These are phyloP conservation scores for Arthrobotrys iridis DNA, from an alignment of 2,329 filamentous ascomycete genomes.

Conservation along the genomic window DNA sequence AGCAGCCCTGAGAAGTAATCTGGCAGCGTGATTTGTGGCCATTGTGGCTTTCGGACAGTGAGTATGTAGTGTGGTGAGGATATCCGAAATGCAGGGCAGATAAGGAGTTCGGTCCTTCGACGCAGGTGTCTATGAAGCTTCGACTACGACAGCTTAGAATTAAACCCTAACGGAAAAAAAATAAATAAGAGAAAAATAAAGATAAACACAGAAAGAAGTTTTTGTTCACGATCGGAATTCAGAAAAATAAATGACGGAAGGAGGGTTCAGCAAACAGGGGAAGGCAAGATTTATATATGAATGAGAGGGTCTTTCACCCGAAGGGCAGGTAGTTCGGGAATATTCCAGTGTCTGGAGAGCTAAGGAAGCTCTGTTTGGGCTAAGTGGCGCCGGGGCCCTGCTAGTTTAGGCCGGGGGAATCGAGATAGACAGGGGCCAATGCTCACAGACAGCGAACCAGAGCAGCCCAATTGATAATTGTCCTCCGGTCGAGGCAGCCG, in stretches of 20 bases:
- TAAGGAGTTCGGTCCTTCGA: conserved; percentile 3
- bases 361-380: conserved; percentile 14
- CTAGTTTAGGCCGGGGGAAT: conserved; percentile 16
- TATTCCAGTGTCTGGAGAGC: conserved; percentile 26
- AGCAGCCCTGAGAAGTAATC: conserved; percentile 43
- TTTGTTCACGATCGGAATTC: conserved; percentile 4
- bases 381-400: conserved; percentile 26
- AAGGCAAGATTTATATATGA: conserved; percentile 35
- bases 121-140: neutral
- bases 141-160: neutral
- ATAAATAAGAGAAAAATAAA: neutral
- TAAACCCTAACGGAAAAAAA: neutral
- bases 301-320: conserved; percentile 19
- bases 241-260: neutral
- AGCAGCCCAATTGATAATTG: conserved; percentile 42
- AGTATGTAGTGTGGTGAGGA: neutral
- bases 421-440: conserved; percentile 40
- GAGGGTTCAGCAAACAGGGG: conserved; percentile 15
- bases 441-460: conserved; percentile 33
- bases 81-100: neutral
- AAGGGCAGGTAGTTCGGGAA: conserved; percentile 53
- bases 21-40: conserved; percentile 45
- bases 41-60: conserved; percentile 15
- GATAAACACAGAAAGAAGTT: conserved; percentile 5
- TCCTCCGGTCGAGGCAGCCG: conserved; percentile 25